These are phyloP conservation scores for Lolium multiflorum DNA, from an alignment of 176 grass and related monocot genomes.

Conservation along the genomic window DNA sequence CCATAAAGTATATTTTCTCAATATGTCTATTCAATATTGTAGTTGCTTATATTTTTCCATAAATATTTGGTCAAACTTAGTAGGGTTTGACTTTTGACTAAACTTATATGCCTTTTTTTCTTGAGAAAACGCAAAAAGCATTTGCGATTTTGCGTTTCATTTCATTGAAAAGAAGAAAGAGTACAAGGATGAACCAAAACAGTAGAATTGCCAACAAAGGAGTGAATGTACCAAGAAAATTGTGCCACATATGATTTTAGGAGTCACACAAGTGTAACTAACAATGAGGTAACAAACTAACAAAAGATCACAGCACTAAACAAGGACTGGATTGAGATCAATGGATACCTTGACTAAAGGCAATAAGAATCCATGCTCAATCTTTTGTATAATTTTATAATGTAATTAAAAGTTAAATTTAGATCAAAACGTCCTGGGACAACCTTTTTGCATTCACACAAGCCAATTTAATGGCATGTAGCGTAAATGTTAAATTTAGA, in stretches of 20 bases:
- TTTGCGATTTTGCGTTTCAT: no score
- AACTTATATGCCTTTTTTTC: constrained; percentile 15
- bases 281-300: neutral
- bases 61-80: no score
- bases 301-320: neutral
- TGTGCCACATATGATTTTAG: neutral
- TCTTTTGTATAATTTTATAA: neutral
- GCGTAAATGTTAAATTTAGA: neutral
- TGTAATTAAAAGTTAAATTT: neutral
- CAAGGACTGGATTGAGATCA: neutral
- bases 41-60: no score
- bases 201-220: neutral
- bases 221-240: neutral
- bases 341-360: neutral
- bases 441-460: neutral
- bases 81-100: no score
- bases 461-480: neutral
- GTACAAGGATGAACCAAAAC: neutral
- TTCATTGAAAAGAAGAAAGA: neutral
- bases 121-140: no score
- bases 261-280: neutral
- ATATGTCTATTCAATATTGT: no score
- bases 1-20: no score
- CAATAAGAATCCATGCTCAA: neutral
- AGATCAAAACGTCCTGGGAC: neutral